Evolutionary conservation across 2,329 filamentous ascomycete species (phyloP), one percentile per base, ranked within the genome.

Genomic region (Fusarium sp.): DNA sequence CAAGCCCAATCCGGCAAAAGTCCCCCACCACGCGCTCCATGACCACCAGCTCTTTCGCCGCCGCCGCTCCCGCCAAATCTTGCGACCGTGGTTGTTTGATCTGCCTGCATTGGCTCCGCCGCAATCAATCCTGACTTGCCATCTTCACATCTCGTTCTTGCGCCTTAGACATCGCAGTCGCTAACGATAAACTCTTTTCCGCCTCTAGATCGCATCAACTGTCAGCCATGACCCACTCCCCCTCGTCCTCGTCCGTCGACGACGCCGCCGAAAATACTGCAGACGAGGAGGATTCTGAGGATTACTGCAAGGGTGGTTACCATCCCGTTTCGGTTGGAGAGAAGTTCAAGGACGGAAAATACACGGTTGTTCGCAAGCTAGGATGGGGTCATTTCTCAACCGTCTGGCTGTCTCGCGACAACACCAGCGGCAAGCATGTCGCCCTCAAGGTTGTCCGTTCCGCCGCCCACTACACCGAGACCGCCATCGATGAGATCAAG

Each of bases 301-400:
- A 99, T 84, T 99, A 99, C 87, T 98, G 96, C 90, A 98, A 98
- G 85, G 96, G 96, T 80, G 96, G 96, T 70, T 99, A 98, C 84
- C 96, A 99, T 82, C 96, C 96, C 4, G 96, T 99, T 59, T 89
- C 91, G 79, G 93, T 98, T 70, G 96, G 96, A 79, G 96, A 99
- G 85, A 93, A 95, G 80, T 98, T 98, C 89, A 98, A 98, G 83
- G 94, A 98, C 82, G 95, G 94, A 77, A 96, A 94, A 85, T 99
- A 99, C 85, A 96, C 95, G 18, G 92, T 98, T 67, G 93, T 98
- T 83, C 93, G 95, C 85, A 98, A 98, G 87, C 89, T 98, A 62
- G 96, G 96, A 77, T 98, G 96, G 96, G 96, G 96, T 73, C 96
- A 98, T 82, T 99, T 98, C 86, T 98, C 96, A n/a, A 99, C 96